These are phyloP conservation scores for Ganoderma multipileum DNA, from an alignment of 1,284 basidiomycete genomes.

Conservation along the genomic window DNA sequence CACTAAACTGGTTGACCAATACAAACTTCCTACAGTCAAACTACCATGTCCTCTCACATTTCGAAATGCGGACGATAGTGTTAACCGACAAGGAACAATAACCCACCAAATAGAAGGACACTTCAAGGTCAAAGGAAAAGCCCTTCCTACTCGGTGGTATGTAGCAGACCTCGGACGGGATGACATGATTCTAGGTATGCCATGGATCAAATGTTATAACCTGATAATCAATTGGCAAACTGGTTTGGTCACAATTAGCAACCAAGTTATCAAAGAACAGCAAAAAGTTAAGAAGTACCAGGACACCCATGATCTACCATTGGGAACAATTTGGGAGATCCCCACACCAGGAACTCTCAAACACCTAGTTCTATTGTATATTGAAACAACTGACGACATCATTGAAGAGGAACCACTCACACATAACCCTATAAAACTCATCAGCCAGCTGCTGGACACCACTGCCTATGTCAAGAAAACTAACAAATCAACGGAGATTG, in stretches of 20 bases:
- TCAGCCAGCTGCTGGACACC: no score
- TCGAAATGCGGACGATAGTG: background rate
- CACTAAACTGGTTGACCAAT: background rate
- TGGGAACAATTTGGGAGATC: no score
- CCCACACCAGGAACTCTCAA: background rate
- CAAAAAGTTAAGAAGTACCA: no score
- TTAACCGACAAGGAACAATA: background rate
- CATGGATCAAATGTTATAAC: background rate
- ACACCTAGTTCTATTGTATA: background rate
- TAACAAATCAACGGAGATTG: no score
- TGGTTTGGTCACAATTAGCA: no score
- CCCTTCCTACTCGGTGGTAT: background rate
- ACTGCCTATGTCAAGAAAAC: no score
- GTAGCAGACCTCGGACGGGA: background rate
- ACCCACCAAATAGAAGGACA: background rate
- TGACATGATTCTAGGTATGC: background rate
- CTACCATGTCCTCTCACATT: background rate
- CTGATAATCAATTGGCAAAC: no score
- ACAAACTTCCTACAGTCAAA: background rate
- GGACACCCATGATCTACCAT: no score
- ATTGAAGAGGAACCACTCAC: background rate
- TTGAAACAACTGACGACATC: background rate
- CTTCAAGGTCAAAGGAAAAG: background rate
- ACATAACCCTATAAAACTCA: background rate
- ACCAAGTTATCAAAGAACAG: no score